phyloP scores from a whole-genome alignment of 805 yeast species.

The Saccharomycopsis microspora region DNA sequence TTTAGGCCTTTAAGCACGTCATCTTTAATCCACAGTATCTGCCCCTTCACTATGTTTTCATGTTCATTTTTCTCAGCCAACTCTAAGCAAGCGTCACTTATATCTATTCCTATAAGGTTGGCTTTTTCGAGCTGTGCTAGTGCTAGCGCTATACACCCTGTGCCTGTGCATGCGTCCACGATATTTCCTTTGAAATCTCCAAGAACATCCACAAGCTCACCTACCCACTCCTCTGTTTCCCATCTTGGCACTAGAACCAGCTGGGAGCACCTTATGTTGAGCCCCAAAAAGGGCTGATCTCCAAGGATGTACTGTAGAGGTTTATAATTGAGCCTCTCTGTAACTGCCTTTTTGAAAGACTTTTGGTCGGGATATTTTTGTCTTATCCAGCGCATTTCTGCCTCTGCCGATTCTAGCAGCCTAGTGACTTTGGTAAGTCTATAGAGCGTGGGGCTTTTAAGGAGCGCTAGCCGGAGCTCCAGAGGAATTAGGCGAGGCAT shows the following conservation, averaged over 20 bases:
- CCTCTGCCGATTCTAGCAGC: constrained; percentile 29
- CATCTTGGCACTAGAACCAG: constrained; percentile 83
- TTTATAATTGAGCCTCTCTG: constrained; percentile 35
- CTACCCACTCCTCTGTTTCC: constrained; percentile 92
- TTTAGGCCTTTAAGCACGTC: neutral
- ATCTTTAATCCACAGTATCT: neutral
- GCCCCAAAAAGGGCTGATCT: constrained; percentile 72
- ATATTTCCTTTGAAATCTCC: constrained; percentile 19
- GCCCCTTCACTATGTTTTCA: neutral
- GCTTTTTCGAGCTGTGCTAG: constrained; percentile 22
- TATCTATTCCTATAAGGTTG: constrained; percentile 38
- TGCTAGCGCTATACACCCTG: constrained; percentile 73
- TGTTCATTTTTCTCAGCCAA: constrained; percentile 36
- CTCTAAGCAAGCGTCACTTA: constrained; percentile 38
- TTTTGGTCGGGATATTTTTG: constrained; percentile 36
- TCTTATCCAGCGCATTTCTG: constrained; percentile 56
- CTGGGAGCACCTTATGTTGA: constrained; percentile 46
- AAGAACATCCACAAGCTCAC: constrained; percentile 25
- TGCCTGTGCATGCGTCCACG: constrained; percentile 75
- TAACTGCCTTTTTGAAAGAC: constrained; percentile 32
- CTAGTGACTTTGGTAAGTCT: constrained; percentile 16
- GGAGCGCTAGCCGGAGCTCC: neutral
- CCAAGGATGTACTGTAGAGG: constrained; percentile 86
- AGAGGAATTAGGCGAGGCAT: constrained; percentile 15
- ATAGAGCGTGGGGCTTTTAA: neutral